Conservation (phyloP, 192 early-diverging fungal genomes). For the Endogone sp. region DNA sequence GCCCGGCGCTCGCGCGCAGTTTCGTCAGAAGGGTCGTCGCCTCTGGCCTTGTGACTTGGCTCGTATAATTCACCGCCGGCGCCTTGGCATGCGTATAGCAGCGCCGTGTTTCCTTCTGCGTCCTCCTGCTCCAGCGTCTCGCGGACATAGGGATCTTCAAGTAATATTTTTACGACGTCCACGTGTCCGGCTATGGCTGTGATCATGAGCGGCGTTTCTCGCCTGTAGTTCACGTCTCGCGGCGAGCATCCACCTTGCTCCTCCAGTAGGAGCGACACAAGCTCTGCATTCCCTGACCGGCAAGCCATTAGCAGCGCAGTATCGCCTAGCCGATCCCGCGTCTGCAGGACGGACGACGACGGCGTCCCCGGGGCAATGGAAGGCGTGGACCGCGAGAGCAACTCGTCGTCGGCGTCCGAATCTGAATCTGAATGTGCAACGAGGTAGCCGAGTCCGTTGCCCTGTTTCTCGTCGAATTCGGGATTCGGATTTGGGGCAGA, state of each 20-base stretch:
- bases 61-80: not conserved
- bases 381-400: not conserved
- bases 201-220: constrained; percentile 36
- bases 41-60: not conserved
- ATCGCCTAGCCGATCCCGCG: constrained; percentile 36
- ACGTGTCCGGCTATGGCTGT: constrained; percentile 22
- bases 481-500: too few species aligned
- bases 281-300: constrained; percentile 17
- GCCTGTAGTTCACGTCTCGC: constrained; percentile 28
- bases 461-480: not conserved
- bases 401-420: not conserved
- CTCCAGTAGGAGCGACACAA: constrained; percentile 24
- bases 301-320: constrained; percentile 36
- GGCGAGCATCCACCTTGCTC: constrained; percentile 7
- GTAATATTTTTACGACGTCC: constrained; percentile 20
- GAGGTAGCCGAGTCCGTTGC: not conserved
- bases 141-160: constrained; percentile 14
- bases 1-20: not conserved
- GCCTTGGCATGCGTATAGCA: constrained; percentile 14
- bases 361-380: constrained; percentile 1
- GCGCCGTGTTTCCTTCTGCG: constrained; percentile 31
- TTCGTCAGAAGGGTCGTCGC: not conserved
- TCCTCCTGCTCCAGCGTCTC: constrained; percentile 28
- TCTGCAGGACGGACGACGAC: constrained; percentile 15
- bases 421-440: not conserved